These are phyloP conservation scores for Capronia epimyces DNA, from an alignment of 2,329 filamentous ascomycete genomes.

Conservation along the genomic window DNA sequence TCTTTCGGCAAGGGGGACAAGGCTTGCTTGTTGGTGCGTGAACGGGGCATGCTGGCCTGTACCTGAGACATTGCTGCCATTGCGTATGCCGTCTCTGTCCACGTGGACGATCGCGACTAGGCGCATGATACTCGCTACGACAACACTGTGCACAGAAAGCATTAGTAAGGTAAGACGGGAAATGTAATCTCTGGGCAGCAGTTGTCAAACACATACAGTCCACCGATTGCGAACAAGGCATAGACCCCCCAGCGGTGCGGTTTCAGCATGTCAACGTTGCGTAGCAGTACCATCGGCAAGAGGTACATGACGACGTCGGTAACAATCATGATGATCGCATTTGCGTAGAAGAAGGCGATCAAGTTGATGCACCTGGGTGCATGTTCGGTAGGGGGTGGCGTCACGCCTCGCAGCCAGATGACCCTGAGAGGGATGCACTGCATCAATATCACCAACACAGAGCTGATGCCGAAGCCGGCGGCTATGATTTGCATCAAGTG, in stretches of 20 bases:
- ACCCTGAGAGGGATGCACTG: constrained; percentile 18
- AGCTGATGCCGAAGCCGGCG: constrained; percentile 19
- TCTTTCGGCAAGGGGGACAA: not conserved
- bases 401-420: constrained; percentile 5
- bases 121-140: constrained; percentile 21
- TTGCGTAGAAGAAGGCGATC: constrained; percentile 21
- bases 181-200: not conserved
- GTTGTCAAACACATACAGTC: constrained; percentile 12
- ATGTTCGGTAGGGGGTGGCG: constrained; percentile 1
- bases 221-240: constrained; percentile 17
- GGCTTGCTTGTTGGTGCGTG: not conserved
- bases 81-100: no score
- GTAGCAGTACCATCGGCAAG: constrained; percentile 18
- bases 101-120: constrained; percentile 18
- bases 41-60: not conserved
- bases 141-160: constrained; percentile 9
- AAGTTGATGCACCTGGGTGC: constrained; percentile 16
- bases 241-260: constrained; percentile 19
- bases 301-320: constrained; percentile 23
- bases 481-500: constrained; percentile 21
- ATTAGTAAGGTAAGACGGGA: not conserved
- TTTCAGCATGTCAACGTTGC: constrained; percentile 21
- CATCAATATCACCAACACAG: constrained; percentile 15
- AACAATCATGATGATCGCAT: constrained; percentile 22
- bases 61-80: constrained; percentile 17